Base-by-base conservation (phyloP, 108 stramenopile genomes). In the Nitzschia putrida region DNA sequence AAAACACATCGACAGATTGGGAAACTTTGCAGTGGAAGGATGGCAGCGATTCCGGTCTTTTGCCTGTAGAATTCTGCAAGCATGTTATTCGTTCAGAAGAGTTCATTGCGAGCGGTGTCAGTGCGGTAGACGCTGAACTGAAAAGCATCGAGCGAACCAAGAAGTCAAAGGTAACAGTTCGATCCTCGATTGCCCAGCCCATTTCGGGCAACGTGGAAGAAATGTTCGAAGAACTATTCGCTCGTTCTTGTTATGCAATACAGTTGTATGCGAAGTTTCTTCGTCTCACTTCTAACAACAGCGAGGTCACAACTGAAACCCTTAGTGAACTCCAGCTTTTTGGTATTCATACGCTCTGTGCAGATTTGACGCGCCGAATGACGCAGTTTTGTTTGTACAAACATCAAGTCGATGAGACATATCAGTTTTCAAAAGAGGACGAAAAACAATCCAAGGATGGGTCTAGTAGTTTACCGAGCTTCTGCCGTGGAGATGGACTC, bases 281-380 rank as follows among this genome's bases (percentile, higher is more conserved):
- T 34, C 29, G 51, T 11, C 72, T 63, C 18, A 61, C 63, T 22
- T 57, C 37, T 9, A 40, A 53, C 10, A 42, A 22, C 13, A 50
- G 44, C 13, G 29, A 12, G 13, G 37, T 58, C 16, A 66, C 64
- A 18, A 55, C 76, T 12, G 47, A 39, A 10, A 39, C 38, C 40
- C 6, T 75, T 16, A 44, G 54, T 24, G 45, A 13, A 12, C 44
- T 83, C 50, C 20, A 53, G 39, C 18, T 56, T 10, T 76, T 80
- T 16, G 67, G 73, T 53, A 63, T 80, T 1, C 25, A 25, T 12
- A 61, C 76, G 1, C 47, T 42, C 8, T 73, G 83, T 54, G 83
- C 76, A 9, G 79, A 84, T 51, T 73, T 84, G 5, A 68, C 77
- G 8, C 58, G 77, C 18, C 79, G 79, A 10, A 69, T 84, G 11